Evolutionary conservation across 208 protist species (phyloP).

Genomic region (Vickermania spadyakhi): DNA sequence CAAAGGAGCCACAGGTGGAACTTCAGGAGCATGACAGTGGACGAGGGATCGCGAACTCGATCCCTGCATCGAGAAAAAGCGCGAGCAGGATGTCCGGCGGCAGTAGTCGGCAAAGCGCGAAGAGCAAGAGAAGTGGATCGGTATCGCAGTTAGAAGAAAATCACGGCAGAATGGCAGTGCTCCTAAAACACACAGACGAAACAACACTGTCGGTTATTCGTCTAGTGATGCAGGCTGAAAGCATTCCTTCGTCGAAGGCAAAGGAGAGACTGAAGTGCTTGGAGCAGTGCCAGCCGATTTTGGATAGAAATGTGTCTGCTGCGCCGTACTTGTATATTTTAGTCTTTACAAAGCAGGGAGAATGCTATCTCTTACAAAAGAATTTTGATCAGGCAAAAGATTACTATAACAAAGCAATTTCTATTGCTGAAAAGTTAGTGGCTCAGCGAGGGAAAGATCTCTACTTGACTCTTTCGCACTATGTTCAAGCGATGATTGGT

Average conservation of each 20-base stretch:
- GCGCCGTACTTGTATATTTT: slow-evolving; percentile 62
- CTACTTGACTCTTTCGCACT: slow-evolving; percentile 79
- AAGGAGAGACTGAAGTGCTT: slow-evolving; percentile 37
- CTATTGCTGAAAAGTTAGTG: slow-evolving; percentile 63
- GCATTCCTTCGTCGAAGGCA: slow-evolving; percentile 22
- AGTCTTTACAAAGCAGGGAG: slow-evolving; percentile 73
- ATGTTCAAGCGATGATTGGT: slow-evolving; percentile 74
- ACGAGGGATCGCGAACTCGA: too few relatives aligned
- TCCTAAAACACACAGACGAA: slow-evolving; percentile 40
- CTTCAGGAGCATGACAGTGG: too few relatives aligned
- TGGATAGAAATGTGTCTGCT: slow-evolving; percentile 35
- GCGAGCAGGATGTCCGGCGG: too few relatives aligned
- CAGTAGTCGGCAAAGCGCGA: background rate
- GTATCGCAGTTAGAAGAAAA: background rate
- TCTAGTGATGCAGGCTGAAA: slow-evolving; percentile 47
- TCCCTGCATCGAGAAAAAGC: too few relatives aligned
- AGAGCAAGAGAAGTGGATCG: background rate
- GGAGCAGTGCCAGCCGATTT: slow-evolving; percentile 51
- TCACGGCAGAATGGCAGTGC: slow-evolving; percentile 27
- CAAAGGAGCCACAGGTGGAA: background rate
- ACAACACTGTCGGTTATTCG: slow-evolving; percentile 45
- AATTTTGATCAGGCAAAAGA: slow-evolving; percentile 51
- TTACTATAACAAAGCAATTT: slow-evolving; percentile 61
- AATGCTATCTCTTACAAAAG: slow-evolving; percentile 40
- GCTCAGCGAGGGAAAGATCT: slow-evolving; percentile 69